These are phyloP conservation scores for Phaeodactylum tricornutum DNA, from an alignment of 108 stramenopile species.

Conservation along the genomic window DNA sequence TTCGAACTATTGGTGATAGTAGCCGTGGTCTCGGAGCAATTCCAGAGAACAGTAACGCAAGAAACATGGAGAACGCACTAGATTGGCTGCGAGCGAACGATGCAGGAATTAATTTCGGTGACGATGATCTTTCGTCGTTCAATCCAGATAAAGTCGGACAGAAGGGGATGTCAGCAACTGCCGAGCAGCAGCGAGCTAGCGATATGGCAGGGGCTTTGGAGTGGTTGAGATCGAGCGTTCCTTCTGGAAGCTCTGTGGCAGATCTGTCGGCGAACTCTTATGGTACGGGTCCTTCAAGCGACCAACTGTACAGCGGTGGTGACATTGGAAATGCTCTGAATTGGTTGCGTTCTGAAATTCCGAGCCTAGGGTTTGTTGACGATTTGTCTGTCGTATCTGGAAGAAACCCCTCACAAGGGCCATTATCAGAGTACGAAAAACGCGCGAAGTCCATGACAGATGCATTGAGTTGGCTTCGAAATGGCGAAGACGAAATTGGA, in stretches of 20 bases:
- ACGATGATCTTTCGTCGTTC: slow-evolving; percentile 5
- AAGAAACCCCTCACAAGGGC: too few species aligned
- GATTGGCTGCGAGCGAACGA: slow-evolving; percentile 6
- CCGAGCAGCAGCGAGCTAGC: neutral
- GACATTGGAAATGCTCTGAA: slow-evolving; percentile 26
- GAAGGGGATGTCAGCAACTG: neutral
- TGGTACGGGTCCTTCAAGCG: too few species aligned
- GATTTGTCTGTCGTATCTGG: neutral
- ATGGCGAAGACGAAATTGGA: neutral
- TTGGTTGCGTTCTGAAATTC: slow-evolving; percentile 14
- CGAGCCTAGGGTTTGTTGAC: neutral
- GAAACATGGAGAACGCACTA: slow-evolving; percentile 10
- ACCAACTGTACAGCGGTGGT: slow-evolving; percentile 1
- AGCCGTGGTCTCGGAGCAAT: neutral
- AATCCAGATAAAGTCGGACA: neutral
- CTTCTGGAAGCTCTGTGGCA: neutral
- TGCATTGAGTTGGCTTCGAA: slow-evolving; percentile 8
- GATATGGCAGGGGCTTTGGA: slow-evolving; percentile 24
- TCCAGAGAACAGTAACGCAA: too few species aligned
- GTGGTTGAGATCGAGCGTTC: slow-evolving; percentile 20
- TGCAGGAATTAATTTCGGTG: neutral
- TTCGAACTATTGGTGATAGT: slow-evolving; percentile 6
- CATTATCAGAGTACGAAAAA: neutral
- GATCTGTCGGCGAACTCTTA: neutral
- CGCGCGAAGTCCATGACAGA: slow-evolving; percentile 8